Conservation (phyloP, 768 basidiomycete genomes). For the Suillus alpinus region DNA sequence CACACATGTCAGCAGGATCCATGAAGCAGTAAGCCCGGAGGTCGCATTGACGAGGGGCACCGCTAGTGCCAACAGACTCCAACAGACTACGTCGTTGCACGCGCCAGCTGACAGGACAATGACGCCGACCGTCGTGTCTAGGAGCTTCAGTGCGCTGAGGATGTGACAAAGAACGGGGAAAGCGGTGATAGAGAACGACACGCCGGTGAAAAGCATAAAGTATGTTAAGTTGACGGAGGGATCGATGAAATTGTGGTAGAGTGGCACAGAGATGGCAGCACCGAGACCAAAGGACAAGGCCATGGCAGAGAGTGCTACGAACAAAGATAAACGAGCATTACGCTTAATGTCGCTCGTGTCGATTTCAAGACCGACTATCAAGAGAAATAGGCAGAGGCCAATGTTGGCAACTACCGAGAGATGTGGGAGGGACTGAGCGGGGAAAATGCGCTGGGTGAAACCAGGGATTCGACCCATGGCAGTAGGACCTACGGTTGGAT, state of each 20-base stretch:
- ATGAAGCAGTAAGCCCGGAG: conserved; percentile 79
- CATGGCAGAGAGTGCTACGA: conserved; percentile 80
- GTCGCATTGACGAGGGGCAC: conserved; percentile 90
- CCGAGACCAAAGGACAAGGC: conserved; percentile 85
- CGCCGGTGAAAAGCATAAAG: conserved; percentile 93
- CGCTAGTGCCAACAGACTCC: conserved; percentile 85
- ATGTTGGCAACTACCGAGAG: conserved; percentile 88
- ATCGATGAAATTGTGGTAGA: conserved; percentile 75
- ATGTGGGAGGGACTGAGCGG: conserved; percentile 62
- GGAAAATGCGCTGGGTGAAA: conserved; percentile 87
- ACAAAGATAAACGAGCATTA: conserved; percentile 62
- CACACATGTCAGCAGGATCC: conserved; percentile 74
- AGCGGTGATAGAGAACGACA: conserved; percentile 85
- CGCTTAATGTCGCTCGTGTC: conserved; percentile 77
- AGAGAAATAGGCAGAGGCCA: conserved; percentile 84
- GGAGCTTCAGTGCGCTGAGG: conserved; percentile 82
- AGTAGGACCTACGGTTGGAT: conserved; percentile 35
- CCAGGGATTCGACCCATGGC: conserved; percentile 83
- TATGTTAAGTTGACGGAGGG: conserved; percentile 64
- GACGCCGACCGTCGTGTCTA: conserved; percentile 91
- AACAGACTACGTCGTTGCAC: conserved; percentile 84
- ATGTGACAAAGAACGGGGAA: conserved; percentile 90
- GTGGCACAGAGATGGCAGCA: conserved; percentile 64
- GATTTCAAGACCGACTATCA: conserved; percentile 93
- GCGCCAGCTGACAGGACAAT: conserved; percentile 92